Conservation (phyloP, 768 basidiomycete genomes). For the Lactifluus echinatus region DNA sequence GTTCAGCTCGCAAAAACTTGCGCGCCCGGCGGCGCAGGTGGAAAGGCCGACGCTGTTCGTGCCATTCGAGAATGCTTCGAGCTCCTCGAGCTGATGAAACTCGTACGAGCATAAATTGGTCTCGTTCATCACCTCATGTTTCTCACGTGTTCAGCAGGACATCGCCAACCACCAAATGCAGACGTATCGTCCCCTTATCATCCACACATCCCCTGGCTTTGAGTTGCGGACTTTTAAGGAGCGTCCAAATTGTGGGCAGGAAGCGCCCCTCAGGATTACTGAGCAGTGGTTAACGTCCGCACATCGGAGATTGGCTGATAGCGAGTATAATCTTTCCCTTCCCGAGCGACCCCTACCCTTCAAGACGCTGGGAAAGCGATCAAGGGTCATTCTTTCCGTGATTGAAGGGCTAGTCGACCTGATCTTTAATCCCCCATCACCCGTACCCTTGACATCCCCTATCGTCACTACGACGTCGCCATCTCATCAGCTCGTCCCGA, state of each 20-base stretch:
- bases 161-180: constrained; percentile 95
- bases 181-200: constrained; percentile 83
- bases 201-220: constrained; percentile 69
- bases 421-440: constrained; percentile 47
- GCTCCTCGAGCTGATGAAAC: constrained; percentile 90
- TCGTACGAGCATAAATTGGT: constrained; percentile 44
- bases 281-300: constrained; percentile 19
- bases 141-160: constrained; percentile 46
- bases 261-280: constrained; percentile 19
- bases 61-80: constrained; percentile 82
- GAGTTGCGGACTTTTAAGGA: constrained; percentile 72
- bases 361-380: constrained; percentile 17
- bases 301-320: constrained; percentile 11
- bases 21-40: constrained; percentile 45
- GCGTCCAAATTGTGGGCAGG: constrained; percentile 32
- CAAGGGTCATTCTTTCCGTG: constrained; percentile 22
- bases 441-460: constrained; percentile 30
- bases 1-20: constrained; percentile 57
- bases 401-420: constrained; percentile 57
- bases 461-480: constrained; percentile 26
- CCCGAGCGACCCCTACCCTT: constrained; percentile 36
- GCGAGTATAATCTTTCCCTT: constrained; percentile 24
- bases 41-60: constrained; percentile 54
- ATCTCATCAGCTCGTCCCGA: constrained; percentile 23
- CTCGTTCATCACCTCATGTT: constrained; percentile 12